phyloP scores from a whole-genome alignment of 164 flowering plant species.

The Berberis vulgaris region DNA sequence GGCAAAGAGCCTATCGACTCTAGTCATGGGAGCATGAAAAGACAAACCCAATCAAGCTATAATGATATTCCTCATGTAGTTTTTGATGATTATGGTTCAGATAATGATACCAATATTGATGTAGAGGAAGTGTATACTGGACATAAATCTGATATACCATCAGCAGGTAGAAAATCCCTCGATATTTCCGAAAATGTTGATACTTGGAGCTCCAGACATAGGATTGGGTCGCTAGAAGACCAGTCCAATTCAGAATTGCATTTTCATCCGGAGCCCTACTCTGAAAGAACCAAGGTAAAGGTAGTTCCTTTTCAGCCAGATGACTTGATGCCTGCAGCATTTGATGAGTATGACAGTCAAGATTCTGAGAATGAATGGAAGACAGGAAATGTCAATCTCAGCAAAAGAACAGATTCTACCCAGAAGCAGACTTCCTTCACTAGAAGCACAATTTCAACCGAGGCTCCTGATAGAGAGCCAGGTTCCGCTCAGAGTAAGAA shows the following conservation, averaged over 20 bases:
- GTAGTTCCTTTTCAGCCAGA: slow-evolving; percentile 19
- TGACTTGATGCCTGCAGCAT: slow-evolving; percentile 29
- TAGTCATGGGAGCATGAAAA: slow-evolving; percentile 7
- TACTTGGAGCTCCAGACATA: slow-evolving; percentile 17
- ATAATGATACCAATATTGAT: slow-evolving; percentile 29
- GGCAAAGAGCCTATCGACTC: too few relatives aligned
- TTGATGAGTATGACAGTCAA: slow-evolving; percentile 52
- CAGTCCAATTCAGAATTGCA: slow-evolving; percentile 9
- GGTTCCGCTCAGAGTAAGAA: slow-evolving; percentile 9
- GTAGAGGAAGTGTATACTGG: slow-evolving; percentile 13
- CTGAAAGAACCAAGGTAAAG: slow-evolving; percentile 18
- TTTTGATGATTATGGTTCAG: slow-evolving; percentile 63
- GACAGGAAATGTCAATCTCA: slow-evolving; percentile 11
- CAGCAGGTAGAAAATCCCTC: slow-evolving; percentile 22
- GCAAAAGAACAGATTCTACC: slow-evolving; percentile 6
- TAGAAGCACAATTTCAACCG: background rate
- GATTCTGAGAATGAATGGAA: slow-evolving; percentile 52
- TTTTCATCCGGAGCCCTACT: slow-evolving; percentile 10
- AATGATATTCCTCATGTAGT: slow-evolving; percentile 19
- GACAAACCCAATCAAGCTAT: slow-evolving; percentile 12
- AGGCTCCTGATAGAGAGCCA: slow-evolving; percentile 7
- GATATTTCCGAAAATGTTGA: slow-evolving; percentile 13
- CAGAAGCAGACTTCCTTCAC: slow-evolving; percentile 11
- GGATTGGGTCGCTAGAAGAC: slow-evolving; percentile 7
- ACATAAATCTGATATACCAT: slow-evolving; percentile 17